Conservation (phyloP, 495 filamentous ascomycete species). For the Sordaria brevicollis region DNA sequence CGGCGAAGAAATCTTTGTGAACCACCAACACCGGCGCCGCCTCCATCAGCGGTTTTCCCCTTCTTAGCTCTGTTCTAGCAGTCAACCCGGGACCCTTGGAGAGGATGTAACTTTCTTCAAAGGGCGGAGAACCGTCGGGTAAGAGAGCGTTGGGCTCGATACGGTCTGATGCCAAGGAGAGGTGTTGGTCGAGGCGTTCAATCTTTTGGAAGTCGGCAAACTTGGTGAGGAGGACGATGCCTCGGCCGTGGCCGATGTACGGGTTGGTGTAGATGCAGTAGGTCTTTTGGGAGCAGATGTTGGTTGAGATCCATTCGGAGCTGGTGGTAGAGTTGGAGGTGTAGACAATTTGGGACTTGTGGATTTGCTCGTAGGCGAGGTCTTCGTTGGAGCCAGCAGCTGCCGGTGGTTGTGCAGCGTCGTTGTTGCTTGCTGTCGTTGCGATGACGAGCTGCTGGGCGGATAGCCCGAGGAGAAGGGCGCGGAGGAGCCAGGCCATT, state of each 20-base stretch:
- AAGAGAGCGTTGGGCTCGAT: too few species aligned
- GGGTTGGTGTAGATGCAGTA: constrained; percentile 29
- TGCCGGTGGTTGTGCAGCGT: neutral
- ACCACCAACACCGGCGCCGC: constrained; percentile 22
- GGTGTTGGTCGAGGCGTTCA: constrained; percentile 10
- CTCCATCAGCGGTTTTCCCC: constrained; percentile 18
- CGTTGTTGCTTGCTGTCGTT: neutral
- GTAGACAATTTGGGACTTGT: constrained; percentile 11
- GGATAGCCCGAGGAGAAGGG: constrained; percentile 11
- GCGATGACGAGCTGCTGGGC: neutral
- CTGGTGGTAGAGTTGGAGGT: constrained; percentile 15
- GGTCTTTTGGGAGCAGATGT: constrained; percentile 14
- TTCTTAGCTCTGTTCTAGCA: constrained; percentile 14
- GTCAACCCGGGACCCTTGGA: constrained; percentile 17
- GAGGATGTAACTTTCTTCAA: constrained; percentile 10
- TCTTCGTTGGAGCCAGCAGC: constrained; percentile 7
- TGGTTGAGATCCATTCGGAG: constrained; percentile 18
- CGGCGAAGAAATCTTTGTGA: constrained; percentile 18
- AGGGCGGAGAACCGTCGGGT: too few species aligned
- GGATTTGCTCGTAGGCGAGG: constrained; percentile 19
- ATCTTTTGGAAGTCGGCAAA: constrained; percentile 16
- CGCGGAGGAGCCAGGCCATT: constrained; percentile 14
- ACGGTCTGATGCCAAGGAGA: constrained; percentile 17
- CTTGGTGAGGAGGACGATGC: constrained; percentile 18
- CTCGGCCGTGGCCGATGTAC: constrained; percentile 12